Conservation (phyloP, 2,329 filamentous ascomycete species). For the Neonectria faginata region DNA sequence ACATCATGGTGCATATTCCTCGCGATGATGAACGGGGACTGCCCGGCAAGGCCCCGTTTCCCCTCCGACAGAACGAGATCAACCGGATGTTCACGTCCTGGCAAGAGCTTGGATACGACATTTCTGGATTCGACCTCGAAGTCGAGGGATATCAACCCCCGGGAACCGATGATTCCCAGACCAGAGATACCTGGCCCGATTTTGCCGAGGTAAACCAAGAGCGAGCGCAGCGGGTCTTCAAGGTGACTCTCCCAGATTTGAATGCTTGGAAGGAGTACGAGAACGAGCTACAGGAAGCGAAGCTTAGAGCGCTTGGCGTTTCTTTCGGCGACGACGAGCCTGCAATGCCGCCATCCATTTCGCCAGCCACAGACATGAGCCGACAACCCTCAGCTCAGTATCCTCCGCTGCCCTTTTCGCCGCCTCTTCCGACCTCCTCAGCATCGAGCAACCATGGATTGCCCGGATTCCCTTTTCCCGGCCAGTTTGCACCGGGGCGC, state of each 20-base stretch:
- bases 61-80: conserved; percentile 67
- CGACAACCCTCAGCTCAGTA: conserved; percentile 80
- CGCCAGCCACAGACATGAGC: conserved; percentile 73
- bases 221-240: conserved; percentile 63
- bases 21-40: conserved; percentile 74
- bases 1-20: conserved; percentile 77
- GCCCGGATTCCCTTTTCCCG: conserved; percentile 67
- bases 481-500: conserved; percentile 70
- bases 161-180: conserved; percentile 66
- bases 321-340: conserved; percentile 81
- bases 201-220: conserved; percentile 69
- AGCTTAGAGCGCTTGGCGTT: conserved; percentile 90
- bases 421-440: conserved; percentile 83
- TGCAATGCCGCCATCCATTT: conserved; percentile 69
- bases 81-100: conserved; percentile 73
- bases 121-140: conserved; percentile 75
- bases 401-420: conserved; percentile 82
- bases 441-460: conserved; percentile 74
- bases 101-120: conserved; percentile 76
- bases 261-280: conserved; percentile 82
- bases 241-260: conserved; percentile 77
- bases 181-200: conserved; percentile 75
- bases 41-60: conserved; percentile 63
- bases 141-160: conserved; percentile 56
- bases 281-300: conserved; percentile 86